These are phyloP conservation scores for Alternaria incomplexa DNA, from an alignment of 2,329 filamentous ascomycete genomes.

Conservation along the genomic window DNA sequence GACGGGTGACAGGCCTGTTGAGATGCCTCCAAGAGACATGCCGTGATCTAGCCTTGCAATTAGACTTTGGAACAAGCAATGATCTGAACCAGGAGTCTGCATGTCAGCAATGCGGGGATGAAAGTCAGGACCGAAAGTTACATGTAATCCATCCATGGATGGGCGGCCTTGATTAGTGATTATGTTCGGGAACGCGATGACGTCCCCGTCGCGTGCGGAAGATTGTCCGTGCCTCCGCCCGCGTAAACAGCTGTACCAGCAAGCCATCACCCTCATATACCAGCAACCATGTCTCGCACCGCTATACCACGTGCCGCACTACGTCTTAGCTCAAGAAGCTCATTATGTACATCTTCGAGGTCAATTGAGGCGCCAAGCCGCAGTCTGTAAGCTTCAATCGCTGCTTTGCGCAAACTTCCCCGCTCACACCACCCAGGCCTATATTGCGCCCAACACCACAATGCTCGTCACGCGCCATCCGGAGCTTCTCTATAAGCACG, in stretches of 20 bases:
- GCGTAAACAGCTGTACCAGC: background rate
- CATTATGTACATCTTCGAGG: conserved; percentile 15
- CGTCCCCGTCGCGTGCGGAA: conserved; percentile 5
- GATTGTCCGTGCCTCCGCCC: conserved; percentile 7
- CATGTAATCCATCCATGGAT: background rate
- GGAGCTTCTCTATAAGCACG: conserved; percentile 53
- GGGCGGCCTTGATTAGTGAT: background rate
- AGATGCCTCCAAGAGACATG: background rate
- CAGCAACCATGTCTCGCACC: conserved; percentile 32
- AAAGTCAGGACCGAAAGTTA: background rate
- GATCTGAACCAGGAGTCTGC: background rate
- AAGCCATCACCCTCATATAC: background rate
- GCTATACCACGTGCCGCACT: conserved; percentile 30
- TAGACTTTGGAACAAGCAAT: background rate
- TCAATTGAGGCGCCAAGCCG: conserved; percentile 34
- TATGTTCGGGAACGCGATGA: conserved; percentile 3
- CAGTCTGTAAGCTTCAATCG: conserved; percentile 28
- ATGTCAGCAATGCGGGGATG: background rate
- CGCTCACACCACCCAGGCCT: conserved; percentile 18
- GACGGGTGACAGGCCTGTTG: conserved; percentile 1
- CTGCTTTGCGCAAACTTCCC: background rate
- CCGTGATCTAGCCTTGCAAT: background rate
- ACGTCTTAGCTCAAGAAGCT: conserved; percentile 22
- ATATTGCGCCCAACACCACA: conserved; percentile 12
- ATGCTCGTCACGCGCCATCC: conserved; percentile 12